Conservation (phyloP, 2,329 filamentous ascomycete species). For the Aspergillus pseudotamarii region DNA sequence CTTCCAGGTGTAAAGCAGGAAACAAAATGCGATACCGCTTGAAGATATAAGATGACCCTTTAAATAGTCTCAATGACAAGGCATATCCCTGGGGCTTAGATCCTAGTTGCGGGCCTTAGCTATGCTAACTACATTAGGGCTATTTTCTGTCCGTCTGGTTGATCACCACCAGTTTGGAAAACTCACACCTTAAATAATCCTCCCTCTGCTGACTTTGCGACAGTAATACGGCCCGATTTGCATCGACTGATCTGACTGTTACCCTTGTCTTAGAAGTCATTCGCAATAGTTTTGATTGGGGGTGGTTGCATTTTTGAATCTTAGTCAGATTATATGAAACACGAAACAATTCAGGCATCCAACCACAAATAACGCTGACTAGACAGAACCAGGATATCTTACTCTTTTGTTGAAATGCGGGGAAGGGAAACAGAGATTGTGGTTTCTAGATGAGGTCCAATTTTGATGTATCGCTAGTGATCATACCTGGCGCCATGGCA, state of each 20-base stretch:
- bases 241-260: neutral
- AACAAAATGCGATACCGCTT: neutral
- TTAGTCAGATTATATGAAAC: neutral
- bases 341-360: neutral
- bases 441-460: neutral
- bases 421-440: neutral
- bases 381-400: neutral
- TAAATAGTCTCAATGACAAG: neutral
- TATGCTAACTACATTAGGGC: neutral
- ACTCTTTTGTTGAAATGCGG: neutral
- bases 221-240: neutral
- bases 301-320: neutral
- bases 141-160: neutral
- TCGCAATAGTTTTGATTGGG: neutral
- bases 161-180: neutral
- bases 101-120: neutral
- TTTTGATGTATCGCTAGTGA: neutral
- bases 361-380: neutral
- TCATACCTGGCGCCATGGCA: neutral
- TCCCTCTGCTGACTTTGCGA: neutral
- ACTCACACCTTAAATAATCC: neutral
- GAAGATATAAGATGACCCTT: neutral
- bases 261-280: neutral
- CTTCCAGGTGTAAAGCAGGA: neutral
- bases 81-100: neutral